Percentiles rank a stretch among this genome's conserved stretches.
These are phyloP conservation scores for Sporothrix dimorphospora DNA, from an alignment of 2,329 filamentous ascomycete genomes.

Conservation along the genomic window DNA sequence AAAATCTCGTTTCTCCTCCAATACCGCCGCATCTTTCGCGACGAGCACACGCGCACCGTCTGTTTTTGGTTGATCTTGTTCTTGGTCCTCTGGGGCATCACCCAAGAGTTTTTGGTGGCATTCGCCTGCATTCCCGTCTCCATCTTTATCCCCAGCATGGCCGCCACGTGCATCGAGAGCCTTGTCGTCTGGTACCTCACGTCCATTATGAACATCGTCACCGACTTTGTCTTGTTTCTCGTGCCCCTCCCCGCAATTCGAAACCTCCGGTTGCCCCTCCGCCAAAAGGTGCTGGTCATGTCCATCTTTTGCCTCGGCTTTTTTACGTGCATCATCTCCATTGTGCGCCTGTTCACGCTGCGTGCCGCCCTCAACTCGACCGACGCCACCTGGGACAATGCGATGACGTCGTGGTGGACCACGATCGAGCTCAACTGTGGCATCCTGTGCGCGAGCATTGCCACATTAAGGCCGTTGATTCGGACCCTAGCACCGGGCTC, in stretches of 20 bases:
- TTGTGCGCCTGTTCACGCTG: conserved; percentile 47
- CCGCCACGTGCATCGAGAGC: conserved; percentile 37
- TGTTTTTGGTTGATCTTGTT: conserved; percentile 38
- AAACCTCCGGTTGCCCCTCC: conserved; percentile 76
- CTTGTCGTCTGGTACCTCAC: conserved; percentile 40
- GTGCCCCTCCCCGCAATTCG: conserved; percentile 87
- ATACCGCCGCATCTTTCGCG: conserved; percentile 45
- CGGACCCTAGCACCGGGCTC: not conserved
- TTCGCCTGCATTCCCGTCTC: conserved; percentile 39
- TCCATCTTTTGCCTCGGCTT: conserved; percentile 85
- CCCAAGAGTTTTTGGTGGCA: conserved; percentile 39
- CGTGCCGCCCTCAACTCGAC: conserved; percentile 64
- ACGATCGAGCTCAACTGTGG: conserved; percentile 88
- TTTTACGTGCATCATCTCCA: conserved; percentile 75
- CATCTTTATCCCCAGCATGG: conserved; percentile 34
- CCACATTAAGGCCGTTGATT: conserved; percentile 83
- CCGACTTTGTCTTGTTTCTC: conserved; percentile 83
- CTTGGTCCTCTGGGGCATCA: conserved; percentile 38
- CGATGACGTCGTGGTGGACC: conserved; percentile 67
- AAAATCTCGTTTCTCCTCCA: conserved; percentile 47
- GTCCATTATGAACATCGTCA: conserved; percentile 76
- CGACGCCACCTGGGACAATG: conserved; percentile 41
- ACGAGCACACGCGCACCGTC: conserved; percentile 35
- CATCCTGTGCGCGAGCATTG: conserved; percentile 86
- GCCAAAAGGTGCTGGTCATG: conserved; percentile 85